These are phyloP conservation scores for Cladophialophora carrionii DNA, from an alignment of 2,329 filamentous ascomycete genomes.

Conservation along the genomic window DNA sequence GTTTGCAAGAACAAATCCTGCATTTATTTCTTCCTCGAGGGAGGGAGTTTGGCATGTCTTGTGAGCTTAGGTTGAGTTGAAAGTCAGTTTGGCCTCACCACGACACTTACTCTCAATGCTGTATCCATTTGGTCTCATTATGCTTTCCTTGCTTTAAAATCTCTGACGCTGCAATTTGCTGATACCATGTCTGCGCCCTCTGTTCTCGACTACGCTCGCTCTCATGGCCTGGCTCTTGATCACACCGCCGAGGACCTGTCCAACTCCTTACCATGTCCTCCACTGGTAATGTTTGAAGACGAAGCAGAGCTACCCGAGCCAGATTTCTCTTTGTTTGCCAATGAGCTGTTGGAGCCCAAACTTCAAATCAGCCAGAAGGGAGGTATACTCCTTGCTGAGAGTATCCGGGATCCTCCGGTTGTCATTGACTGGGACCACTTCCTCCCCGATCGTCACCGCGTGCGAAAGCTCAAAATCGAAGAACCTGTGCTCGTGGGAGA, in stretches of 20 bases:
- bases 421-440: slow-evolving; percentile 33
- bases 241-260: slow-evolving; percentile 42
- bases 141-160: neutral
- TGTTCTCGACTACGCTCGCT: slow-evolving; percentile 54
- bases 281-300: slow-evolving; percentile 5
- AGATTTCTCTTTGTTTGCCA: slow-evolving; percentile 35
- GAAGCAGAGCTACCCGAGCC: slow-evolving; percentile 36
- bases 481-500: slow-evolving; percentile 50
- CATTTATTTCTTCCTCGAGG: neutral
- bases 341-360: slow-evolving; percentile 42
- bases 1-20: neutral
- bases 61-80: neutral
- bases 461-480: slow-evolving; percentile 48
- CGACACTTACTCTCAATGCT: neutral
- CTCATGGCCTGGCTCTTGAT: slow-evolving; percentile 48
- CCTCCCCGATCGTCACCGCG: slow-evolving; percentile 36
- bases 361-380: slow-evolving; percentile 42
- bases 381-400: slow-evolving; percentile 42
- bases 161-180: neutral
- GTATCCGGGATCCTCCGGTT: slow-evolving; percentile 35
- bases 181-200: slow-evolving; percentile 42
- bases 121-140: neutral
- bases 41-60: neutral
- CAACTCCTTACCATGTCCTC: slow-evolving; percentile 26
- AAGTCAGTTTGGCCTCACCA: neutral